Percentiles rank a stretch among this genome's conserved stretches.
Conservation (phyloP, 2,329 filamentous ascomycete species). For the Colletotrichum sansevieriae region DNA sequence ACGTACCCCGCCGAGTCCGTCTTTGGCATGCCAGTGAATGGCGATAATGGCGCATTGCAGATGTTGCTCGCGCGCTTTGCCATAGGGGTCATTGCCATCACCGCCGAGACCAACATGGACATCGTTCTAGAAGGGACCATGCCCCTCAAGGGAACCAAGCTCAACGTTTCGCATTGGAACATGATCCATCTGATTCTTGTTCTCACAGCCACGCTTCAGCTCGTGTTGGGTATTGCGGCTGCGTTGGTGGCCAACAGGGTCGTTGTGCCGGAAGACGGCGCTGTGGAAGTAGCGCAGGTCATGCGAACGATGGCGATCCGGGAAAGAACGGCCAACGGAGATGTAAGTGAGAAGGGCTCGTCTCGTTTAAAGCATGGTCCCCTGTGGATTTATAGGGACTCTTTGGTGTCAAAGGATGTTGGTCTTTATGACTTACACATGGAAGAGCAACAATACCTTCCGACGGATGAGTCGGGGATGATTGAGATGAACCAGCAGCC, state of each 20-base stretch:
- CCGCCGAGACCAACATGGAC: conserved; percentile 48
- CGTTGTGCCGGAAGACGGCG: conserved; percentile 42
- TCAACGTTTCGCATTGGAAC: conserved; percentile 51
- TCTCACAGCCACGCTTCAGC: conserved; percentile 50
- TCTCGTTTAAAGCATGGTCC: background rate
- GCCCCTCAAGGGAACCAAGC: conserved; percentile 49
- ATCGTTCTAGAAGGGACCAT: conserved; percentile 47
- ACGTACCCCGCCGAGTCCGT: conserved; percentile 57
- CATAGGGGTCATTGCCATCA: conserved; percentile 52
- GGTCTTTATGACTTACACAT: conserved; percentile 41
- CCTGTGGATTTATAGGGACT: conserved; percentile 39
- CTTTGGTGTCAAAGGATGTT: conserved; percentile 14
- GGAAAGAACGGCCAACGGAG: background rate
- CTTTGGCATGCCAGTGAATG: conserved; percentile 52
- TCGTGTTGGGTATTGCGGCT: conserved; percentile 45
- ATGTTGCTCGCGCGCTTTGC: conserved; percentile 52
- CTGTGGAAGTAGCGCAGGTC: conserved; percentile 40
- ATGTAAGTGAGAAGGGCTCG: background rate
- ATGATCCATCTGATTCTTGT: conserved; percentile 50
- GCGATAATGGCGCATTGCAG: conserved; percentile 52
- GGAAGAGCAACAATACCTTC: conserved; percentile 29
- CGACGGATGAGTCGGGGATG: conserved; percentile 16
- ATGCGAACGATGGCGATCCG: conserved; percentile 39
- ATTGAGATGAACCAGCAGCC: conserved; percentile 33
- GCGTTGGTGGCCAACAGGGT: conserved; percentile 47